phyloP scores from a whole-genome alignment of 257 asterid species.

The Solanum appendiculatum region DNA sequence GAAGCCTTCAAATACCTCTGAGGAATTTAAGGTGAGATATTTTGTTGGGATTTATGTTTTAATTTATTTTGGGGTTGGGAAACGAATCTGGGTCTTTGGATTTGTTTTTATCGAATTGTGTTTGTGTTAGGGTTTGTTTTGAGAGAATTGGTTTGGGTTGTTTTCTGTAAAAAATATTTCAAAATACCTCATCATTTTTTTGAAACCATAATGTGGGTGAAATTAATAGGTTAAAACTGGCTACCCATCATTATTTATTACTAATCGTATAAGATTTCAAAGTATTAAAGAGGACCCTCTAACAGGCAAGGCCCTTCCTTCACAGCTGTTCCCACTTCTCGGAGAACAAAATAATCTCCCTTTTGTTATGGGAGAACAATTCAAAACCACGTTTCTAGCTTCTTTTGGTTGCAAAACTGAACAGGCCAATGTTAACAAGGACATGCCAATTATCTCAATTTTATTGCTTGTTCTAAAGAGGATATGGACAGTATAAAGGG shows the following conservation, averaged over 20 bases:
- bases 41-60: neutral
- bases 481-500: constrained; percentile 14
- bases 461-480: constrained; percentile 9
- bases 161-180: neutral
- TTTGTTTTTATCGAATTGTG: neutral
- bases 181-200: neutral
- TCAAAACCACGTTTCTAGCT: neutral
- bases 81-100: neutral
- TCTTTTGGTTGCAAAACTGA: neutral
- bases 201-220: neutral
- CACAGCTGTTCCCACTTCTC: neutral
- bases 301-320: neutral
- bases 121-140: neutral
- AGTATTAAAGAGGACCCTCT: neutral
- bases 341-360: neutral
- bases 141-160: neutral
- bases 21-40: constrained; percentile 70
- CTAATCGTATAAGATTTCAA: neutral
- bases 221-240: neutral
- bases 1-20: constrained; percentile 56
- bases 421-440: neutral
- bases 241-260: neutral
- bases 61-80: neutral
- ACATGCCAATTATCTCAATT: neutral
- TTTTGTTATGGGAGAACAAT: neutral